phyloP scores from a whole-genome alignment of 73 alveolate species.

The Symbiodinium pilosum region DNA sequence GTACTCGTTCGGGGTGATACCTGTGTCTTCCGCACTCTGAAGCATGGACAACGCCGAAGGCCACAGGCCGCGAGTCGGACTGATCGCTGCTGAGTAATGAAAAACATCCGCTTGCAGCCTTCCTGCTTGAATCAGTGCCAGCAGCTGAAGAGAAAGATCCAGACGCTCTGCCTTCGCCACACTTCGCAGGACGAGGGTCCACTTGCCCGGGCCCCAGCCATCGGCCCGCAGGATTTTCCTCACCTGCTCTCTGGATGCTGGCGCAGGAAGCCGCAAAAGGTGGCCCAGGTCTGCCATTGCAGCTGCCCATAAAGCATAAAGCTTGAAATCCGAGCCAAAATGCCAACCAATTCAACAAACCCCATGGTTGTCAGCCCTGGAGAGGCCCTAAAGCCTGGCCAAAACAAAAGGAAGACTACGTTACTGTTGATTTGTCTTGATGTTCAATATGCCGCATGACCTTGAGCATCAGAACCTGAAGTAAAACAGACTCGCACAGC shows the following conservation, averaged over 20 bases:
- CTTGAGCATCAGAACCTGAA: background rate
- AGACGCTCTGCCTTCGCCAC: slow-evolving; percentile 39
- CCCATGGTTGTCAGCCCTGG: no score
- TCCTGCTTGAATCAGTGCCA: background rate
- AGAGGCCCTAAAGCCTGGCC: background rate
- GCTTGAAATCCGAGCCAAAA: no score
- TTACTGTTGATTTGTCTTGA: no score
- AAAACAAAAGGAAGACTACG: no score
- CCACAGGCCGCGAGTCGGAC: background rate
- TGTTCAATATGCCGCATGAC: background rate
- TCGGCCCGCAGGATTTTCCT: background rate
- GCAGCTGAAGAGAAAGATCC: background rate
- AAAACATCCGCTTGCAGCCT: slow-evolving; percentile 2
- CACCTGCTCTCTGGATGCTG: background rate
- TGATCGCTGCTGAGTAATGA: slow-evolving; percentile 56
- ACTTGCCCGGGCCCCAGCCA: slow-evolving; percentile 38
- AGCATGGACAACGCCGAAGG: background rate
- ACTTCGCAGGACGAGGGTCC: slow-evolving; percentile 48
- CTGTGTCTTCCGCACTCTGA: background rate
- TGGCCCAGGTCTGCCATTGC: background rate
- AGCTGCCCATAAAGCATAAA: background rate
- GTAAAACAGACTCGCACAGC: background rate
- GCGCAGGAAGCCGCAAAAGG: background rate
- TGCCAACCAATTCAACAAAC: no score
- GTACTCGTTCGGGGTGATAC: background rate